Percentiles rank a stretch among this genome's conserved stretches.
Evolutionary conservation across 176 grass and related monocot species (phyloP).

Genomic region (Phragmites australis): DNA sequence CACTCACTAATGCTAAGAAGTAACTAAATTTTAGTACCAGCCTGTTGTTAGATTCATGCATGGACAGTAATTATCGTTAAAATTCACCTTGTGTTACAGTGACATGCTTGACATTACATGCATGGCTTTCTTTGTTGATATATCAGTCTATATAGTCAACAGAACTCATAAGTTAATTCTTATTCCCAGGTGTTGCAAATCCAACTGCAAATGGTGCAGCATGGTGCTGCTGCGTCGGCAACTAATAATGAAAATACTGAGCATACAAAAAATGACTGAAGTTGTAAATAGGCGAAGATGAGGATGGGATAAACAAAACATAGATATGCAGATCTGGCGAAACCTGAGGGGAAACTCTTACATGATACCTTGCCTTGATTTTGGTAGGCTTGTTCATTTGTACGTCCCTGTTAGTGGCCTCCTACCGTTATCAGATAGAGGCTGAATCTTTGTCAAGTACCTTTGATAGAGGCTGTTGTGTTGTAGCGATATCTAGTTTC

Average conservation of each 20-base stretch:
- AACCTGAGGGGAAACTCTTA: conserved; percentile 31
- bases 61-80: background rate
- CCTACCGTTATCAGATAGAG: conserved; percentile 1
- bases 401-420: conserved; percentile 6
- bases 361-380: conserved; percentile 25
- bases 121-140: background rate
- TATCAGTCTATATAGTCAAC: background rate
- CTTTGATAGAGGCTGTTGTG: conserved; percentile 9
- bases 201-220: conserved; percentile 64
- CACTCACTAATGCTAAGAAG: background rate
- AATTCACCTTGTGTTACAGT: background rate
- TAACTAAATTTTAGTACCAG: background rate
- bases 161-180: background rate
- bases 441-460: conserved; percentile 16
- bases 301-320: conserved; percentile 1
- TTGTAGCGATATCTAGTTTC: conserved; percentile 29
- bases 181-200: conserved; percentile 63
- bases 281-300: conserved; percentile 35
- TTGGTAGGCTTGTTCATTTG: conserved; percentile 26
- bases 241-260: conserved; percentile 41
- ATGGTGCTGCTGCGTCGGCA: conserved; percentile 10
- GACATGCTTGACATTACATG: background rate
- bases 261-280: conserved; percentile 36
- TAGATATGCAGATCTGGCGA: conserved; percentile 10
- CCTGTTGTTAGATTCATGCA: background rate